Percentiles rank a stretch among this genome's conserved stretches.
phyloP scores from a whole-genome alignment of 164 flowering plant species.

The Berberis vulgaris region DNA sequence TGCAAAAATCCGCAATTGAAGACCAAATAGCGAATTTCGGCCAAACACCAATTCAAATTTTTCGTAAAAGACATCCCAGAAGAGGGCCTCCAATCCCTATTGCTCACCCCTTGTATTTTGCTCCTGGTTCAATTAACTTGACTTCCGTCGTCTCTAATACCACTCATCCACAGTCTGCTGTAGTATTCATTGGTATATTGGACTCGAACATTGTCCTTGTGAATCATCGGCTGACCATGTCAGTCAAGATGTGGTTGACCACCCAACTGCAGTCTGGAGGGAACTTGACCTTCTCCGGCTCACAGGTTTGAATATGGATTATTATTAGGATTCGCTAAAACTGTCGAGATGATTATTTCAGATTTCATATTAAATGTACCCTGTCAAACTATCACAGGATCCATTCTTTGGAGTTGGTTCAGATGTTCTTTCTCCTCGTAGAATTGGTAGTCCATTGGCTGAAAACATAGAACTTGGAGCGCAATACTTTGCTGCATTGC shows the following conservation, averaged over 20 bases:
- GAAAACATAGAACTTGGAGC: constrained; percentile 78
- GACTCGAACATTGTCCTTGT: constrained; percentile 72
- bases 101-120: constrained; percentile 86
- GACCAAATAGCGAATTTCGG: constrained; percentile 99
- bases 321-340: too few species aligned
- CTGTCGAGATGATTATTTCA: too few species aligned
- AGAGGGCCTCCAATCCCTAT: constrained; percentile 98
- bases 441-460: constrained; percentile 78
- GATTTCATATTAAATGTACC: neutral
- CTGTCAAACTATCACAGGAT: constrained; percentile 49
- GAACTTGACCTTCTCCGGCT: constrained; percentile 85
- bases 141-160: constrained; percentile 57
- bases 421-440: constrained; percentile 78
- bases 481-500: constrained; percentile 78
- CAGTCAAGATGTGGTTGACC: constrained; percentile 96
- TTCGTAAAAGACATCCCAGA: constrained; percentile 90
- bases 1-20: constrained; percentile 92
- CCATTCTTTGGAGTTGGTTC: constrained; percentile 94
- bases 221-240: constrained; percentile 68
- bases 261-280: constrained; percentile 95
- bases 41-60: constrained; percentile 95
- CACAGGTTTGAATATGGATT: constrained; percentile 43
- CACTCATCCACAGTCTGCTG: constrained; percentile 44
- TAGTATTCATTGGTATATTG: constrained; percentile 48
- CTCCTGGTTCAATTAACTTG: constrained; percentile 87